Conservation (phyloP, 1,284 basidiomycete genomes). For the Volvariella surrecta region DNA sequence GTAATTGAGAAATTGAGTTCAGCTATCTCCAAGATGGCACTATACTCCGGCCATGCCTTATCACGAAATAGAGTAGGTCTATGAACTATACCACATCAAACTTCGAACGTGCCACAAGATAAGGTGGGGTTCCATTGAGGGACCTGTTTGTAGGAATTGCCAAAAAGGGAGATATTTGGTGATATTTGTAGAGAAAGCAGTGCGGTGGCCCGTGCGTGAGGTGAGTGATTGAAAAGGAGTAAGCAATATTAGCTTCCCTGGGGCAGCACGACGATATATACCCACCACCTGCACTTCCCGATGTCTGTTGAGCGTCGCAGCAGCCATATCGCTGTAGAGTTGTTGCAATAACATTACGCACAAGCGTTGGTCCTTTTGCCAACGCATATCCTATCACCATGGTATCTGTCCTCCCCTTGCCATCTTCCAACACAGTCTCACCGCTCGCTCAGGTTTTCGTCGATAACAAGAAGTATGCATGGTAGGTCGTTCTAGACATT, state of each 20-base stretch:
- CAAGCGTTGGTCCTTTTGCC: slow-evolving; percentile 35
- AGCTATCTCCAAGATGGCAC: no score
- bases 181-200: neutral
- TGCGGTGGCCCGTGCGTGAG: neutral
- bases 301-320: neutral
- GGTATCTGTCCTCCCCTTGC: slow-evolving; percentile 23
- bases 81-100: neutral
- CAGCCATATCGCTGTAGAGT: neutral
- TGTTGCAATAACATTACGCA: slow-evolving; percentile 20
- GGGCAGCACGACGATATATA: no score
- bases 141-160: no score
- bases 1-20: no score
- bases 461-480: slow-evolving; percentile 76
- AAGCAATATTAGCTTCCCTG: neutral
- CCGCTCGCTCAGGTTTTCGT: slow-evolving; percentile 51
- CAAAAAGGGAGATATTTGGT: neutral
- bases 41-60: no score
- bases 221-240: no score
- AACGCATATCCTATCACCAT: slow-evolving; percentile 18
- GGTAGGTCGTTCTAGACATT: slow-evolving; percentile 34
- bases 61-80: no score
- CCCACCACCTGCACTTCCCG: neutral
- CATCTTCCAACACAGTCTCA: slow-evolving; percentile 7
- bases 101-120: neutral
- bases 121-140: no score